A percentile compares a stretch with the other conserved stretches of the same genome.
These are phyloP conservation scores for Hypoxylon perforatum DNA, from an alignment of 495 filamentous ascomycete species.

Conservation along the genomic window DNA sequence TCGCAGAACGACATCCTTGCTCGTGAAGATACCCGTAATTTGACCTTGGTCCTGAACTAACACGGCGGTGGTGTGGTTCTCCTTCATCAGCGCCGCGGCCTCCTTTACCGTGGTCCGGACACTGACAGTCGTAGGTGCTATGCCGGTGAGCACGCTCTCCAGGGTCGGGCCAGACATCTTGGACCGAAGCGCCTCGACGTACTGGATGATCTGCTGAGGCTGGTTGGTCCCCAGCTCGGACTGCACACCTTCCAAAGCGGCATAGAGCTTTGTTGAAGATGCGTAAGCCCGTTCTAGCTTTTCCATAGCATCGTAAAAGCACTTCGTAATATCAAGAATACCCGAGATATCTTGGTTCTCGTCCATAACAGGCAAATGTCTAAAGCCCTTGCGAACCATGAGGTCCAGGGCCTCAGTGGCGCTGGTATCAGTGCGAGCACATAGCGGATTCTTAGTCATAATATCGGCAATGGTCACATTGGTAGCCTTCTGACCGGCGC, in stretches of 20 bases:
- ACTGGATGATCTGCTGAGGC: conserved; percentile 98
- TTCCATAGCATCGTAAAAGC: conserved; percentile 99
- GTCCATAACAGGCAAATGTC: conserved; percentile 98
- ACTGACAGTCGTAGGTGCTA: conserved; percentile 92
- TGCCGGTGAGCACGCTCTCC: conserved; percentile 90
- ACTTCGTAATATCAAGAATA: conserved; percentile 98
- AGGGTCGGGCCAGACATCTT: conserved; percentile 99
- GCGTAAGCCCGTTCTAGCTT: conserved; percentile 97
- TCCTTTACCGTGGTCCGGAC: conserved; percentile 97
- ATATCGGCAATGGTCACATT: conserved; percentile 95
- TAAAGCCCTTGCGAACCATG: conserved; percentile 98
- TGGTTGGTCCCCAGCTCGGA: conserved; percentile 96
- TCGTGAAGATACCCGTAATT: conserved; percentile 99
- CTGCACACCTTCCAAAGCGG: conserved; percentile 98
- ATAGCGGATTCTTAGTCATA: conserved; percentile 99
- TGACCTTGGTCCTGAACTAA: conserved; percentile 96
- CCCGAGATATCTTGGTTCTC: conserved; percentile 99
- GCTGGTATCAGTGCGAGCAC: conserved; percentile 96
- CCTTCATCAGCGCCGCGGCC: conserved; percentile 94
- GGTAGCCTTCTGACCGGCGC: conserved; percentile 88
- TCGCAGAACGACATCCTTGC: conserved; percentile 97
- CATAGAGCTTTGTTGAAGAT: conserved; percentile 95
- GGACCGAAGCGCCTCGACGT: conserved; percentile 91
- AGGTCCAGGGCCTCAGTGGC: conserved; percentile 96
- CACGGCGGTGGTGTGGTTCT: conserved; percentile 96